phyloP scores from a whole-genome alignment of 164 flowering plant species.

The Stephania japonica region DNA sequence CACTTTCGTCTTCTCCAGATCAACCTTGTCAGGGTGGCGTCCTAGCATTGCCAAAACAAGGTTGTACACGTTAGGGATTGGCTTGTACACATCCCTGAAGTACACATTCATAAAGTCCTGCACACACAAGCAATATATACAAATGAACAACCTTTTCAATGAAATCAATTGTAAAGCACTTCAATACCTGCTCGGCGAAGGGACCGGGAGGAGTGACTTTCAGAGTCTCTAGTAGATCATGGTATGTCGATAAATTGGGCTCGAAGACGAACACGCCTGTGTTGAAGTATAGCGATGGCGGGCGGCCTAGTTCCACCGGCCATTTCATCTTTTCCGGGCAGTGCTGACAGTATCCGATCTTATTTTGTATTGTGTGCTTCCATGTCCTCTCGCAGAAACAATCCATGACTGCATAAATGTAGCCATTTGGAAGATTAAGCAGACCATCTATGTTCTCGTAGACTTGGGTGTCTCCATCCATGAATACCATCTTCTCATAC shows the following conservation, averaged over 20 bases:
- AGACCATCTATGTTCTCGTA: slow-evolving; percentile 7
- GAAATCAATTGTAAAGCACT: too few species aligned
- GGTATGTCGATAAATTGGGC: neutral
- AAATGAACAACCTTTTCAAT: too few species aligned
- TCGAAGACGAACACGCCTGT: slow-evolving; percentile 2
- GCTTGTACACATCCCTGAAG: neutral
- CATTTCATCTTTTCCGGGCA: slow-evolving; percentile 3
- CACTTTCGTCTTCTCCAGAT: too few species aligned
- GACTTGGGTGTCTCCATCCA: slow-evolving; percentile 8
- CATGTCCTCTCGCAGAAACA: slow-evolving; percentile 6
- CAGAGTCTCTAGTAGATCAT: neutral
- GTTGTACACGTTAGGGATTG: neutral
- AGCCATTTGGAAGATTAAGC: neutral
- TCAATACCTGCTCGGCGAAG: slow-evolving; percentile 4
- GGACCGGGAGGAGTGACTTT: neutral
- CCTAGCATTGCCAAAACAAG: neutral
- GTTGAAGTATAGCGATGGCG: neutral
- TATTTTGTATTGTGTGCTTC: slow-evolving; percentile 2
- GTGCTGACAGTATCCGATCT: slow-evolving; percentile 1
- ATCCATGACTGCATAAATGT: slow-evolving; percentile 5
- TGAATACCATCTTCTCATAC: slow-evolving; percentile 2
- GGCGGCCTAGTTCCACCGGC: neutral
- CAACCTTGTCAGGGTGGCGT: neutral
- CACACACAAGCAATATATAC: too few species aligned
- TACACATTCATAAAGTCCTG: neutral